A percentile compares a stretch with the other conserved stretches of the same genome.
Evolutionary conservation across 805 yeast genomes (phyloP).

Genomic region (Kodamaea jinghongensis): DNA sequence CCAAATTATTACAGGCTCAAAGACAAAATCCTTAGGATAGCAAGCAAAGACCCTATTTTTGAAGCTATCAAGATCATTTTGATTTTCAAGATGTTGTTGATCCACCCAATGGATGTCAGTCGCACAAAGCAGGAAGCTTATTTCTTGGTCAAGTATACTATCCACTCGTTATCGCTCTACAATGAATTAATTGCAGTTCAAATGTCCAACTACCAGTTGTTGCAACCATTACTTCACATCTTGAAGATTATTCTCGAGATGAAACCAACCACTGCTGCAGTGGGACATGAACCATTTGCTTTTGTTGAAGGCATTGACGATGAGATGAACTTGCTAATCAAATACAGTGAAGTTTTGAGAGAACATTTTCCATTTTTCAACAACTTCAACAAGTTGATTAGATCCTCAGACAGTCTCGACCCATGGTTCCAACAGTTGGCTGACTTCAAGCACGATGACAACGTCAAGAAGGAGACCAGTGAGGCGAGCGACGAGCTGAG

Average conservation of each 20-base stretch:
- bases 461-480: too few relatives aligned
- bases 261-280: slow-evolving; percentile 11
- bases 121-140: slow-evolving; percentile 18
- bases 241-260: slow-evolving; percentile 19
- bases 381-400: slow-evolving; percentile 26
- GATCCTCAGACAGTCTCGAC: slow-evolving; percentile 20
- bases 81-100: slow-evolving; percentile 21
- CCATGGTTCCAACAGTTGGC: slow-evolving; percentile 23
- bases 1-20: slow-evolving; percentile 8
- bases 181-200: slow-evolving; percentile 22
- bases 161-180: slow-evolving; percentile 9
- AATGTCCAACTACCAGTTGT: slow-evolving; percentile 29
- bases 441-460: slow-evolving; percentile 1
- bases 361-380: slow-evolving; percentile 27
- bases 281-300: neutral
- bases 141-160: slow-evolving; percentile 17
- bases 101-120: slow-evolving; percentile 17
- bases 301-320: slow-evolving; percentile 8
- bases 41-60: slow-evolving; percentile 11
- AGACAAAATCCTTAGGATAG: slow-evolving; percentile 4
- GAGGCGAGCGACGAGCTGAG: too few relatives aligned
- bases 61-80: slow-evolving; percentile 16
- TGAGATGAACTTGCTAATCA: slow-evolving; percentile 13
- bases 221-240: slow-evolving; percentile 31
- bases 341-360: slow-evolving; percentile 21